Base-by-base conservation (phyloP, 345 rosid genomes). In the Physaria fendleri region DNA sequence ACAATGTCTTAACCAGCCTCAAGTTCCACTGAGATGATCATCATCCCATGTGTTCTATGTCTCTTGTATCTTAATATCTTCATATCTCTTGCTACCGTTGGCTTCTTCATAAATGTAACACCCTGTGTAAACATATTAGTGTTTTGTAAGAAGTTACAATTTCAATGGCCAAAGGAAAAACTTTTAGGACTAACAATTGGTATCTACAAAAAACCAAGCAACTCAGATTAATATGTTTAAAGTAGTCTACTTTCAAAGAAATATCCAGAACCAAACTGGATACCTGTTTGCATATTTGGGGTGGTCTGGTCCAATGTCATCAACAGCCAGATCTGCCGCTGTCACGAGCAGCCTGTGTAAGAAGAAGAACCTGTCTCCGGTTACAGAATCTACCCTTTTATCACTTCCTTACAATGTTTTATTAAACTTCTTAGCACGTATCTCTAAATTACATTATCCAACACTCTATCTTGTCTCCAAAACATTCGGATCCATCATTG, bases 1-100 rank as follows among this genome's bases (percentile, higher is more conserved):
- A 92, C 93, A 92, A 91, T 20, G 1, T 92, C 70, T 71, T 92
- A 75, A 92, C 98, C 29, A 92, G 81, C 78, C 90, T 92, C 70
- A 88, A 92, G 82, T 92, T 88, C 69, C 98, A 88, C 59, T 92
- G 76, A 72, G 45, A 47, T 49, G 27, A 21, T 44, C n/a, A 15
- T 15, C 58, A 29, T 48, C 50, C 0, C 22, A 21, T 55, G 54
- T 35, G 56, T 64, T 32, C 25, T 29, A 22, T 48, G 54, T 47
- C 48, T 61, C 24, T 27, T 55, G 61, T 57, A 55, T 50, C 24
- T 15, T 46, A 20, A 40, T 39, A 15, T 56, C 49, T 1, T 24
- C 5, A 4, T 57, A 25, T 45, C 28, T 43, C 64, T 42, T 13
- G 72, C 18, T 57, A 56, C 62, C 54, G 49, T 42, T 38, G 65